Base-by-base conservation (phyloP, 2,329 filamentous ascomycete species). In the Rosellinia necatrix region DNA sequence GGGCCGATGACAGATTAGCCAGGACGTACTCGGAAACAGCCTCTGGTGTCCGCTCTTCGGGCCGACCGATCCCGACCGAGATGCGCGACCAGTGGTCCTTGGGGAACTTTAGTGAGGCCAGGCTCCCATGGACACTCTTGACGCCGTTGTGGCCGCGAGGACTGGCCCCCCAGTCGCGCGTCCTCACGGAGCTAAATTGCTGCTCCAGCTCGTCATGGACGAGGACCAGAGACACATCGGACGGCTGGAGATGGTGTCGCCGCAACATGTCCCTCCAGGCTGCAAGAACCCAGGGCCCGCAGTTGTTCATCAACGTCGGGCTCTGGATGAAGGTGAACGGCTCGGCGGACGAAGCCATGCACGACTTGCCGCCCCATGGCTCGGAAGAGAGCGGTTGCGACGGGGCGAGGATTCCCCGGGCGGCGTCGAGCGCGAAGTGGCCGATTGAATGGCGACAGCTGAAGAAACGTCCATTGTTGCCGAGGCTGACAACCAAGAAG, bases 121-220 rank as follows among this genome's bases (percentile, higher is more conserved):
- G 62, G 47, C 69, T 75, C 15, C 76, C 74, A 52, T 84, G 80
- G 48, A 88, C 78, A 67, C 87, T 90, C 71, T 86, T 89, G 64
- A 93, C 71, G 1, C 90, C 90, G 64, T 91, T 91, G 72, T 93
- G 90, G 0, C 90, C 90, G 8, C 82, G 80, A 32, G 84, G 78
- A 67, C 88, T 91, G 51, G 79, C 73, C 2, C 80, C 78, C 70
- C 88, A 91, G 21, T 79, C 78, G 53, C 82, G 82, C 5, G 90
- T 77, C 44, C 78, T 83, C 12, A 96, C 80, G 30, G 81, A 79
- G 0, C 92, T 92, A 2, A 92, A 68, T 2, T 81, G 76, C 37
- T 83, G 79, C 67, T 97, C 92, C 29, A 97, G 75, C 71, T 97
- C 93, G 71, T 97, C 93, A 71, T 97, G 92, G 17, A 97, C 77